Conservation (phyloP, 1,284 basidiomycete genomes). For the Marasmius tenuissimus region DNA sequence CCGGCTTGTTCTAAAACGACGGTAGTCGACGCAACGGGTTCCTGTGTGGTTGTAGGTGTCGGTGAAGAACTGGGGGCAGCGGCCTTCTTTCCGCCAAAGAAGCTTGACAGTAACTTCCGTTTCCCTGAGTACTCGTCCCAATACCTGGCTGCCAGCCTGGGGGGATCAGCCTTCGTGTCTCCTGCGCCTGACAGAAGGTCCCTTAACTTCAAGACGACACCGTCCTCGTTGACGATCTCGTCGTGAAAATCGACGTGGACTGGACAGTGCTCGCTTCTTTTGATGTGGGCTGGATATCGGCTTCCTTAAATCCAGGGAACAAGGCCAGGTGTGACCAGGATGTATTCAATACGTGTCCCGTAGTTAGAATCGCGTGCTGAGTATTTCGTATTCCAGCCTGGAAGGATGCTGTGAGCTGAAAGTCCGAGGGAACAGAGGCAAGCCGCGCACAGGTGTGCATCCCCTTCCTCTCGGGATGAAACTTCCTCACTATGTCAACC, state of each 20-base stretch:
- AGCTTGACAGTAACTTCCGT: conserved; percentile 75
- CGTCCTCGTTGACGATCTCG: no score
- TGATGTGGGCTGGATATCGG: no score
- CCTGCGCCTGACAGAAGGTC: conserved; percentile 68
- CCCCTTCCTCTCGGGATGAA: conserved; percentile 79
- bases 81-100: conserved; percentile 58
- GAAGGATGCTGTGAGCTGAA: conserved; percentile 3
- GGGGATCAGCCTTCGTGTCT: conserved; percentile 46
- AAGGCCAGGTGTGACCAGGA: conserved; percentile 84
- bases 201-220: no score
- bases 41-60: no score
- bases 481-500: conserved; percentile 78
- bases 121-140: conserved; percentile 86
- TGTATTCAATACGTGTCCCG: conserved; percentile 92
- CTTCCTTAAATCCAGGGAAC: conserved; percentile 94
- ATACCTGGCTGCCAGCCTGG: conserved; percentile 65
- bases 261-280: neutral
- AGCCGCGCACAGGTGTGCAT: conserved; percentile 51
- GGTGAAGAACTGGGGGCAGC: neutral
- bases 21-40: no score
- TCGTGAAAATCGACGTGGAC: no score
- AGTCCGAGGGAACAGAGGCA: neutral
- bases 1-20: no score
- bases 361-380: conserved; percentile 91
- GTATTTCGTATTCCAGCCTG: conserved; percentile 96